These are phyloP conservation scores for Xanthoceras sorbifolium DNA, from an alignment of 345 rosid species.

Conservation along the genomic window DNA sequence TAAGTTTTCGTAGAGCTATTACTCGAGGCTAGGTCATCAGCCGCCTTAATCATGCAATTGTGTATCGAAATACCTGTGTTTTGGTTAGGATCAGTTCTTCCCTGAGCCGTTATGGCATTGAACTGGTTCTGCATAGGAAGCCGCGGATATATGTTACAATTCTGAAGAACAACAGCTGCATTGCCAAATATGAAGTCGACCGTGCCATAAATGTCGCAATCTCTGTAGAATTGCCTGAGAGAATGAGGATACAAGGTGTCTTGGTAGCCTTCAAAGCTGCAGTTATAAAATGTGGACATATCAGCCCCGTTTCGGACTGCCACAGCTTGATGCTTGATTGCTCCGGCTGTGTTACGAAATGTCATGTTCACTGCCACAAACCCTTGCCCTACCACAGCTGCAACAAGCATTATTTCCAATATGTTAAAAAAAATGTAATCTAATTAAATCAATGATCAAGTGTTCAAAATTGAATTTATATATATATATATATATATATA, in stretches of 20 bases:
- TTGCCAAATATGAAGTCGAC: slow-evolving; percentile 43
- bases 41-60: slow-evolving; percentile 29
- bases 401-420: not conserved
- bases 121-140: slow-evolving; percentile 26
- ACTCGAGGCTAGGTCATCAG: slow-evolving; percentile 24
- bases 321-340: slow-evolving; percentile 37
- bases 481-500: too few relatives aligned
- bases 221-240: slow-evolving; percentile 39
- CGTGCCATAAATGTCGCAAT: slow-evolving; percentile 37
- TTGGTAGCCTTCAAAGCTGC: slow-evolving; percentile 40
- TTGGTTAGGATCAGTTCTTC: slow-evolving; percentile 40
- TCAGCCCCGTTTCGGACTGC: slow-evolving; percentile 42
- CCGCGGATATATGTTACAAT: slow-evolving; percentile 30
- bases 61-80: slow-evolving; percentile 44
- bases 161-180: slow-evolving; percentile 37
- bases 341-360: slow-evolving; percentile 40
- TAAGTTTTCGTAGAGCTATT: slow-evolving; percentile 18
- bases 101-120: slow-evolving; percentile 41
- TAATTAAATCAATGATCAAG: too few relatives aligned
- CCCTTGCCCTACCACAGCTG: slow-evolving; percentile 36
- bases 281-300: slow-evolving; percentile 17
- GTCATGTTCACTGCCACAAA: slow-evolving; percentile 44
- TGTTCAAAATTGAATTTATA: too few relatives aligned
- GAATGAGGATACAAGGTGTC: slow-evolving; percentile 43
- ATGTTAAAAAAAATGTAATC: too few relatives aligned